Evolutionary conservation across 129 eudicot genomes (phyloP).

Genomic region (Flaveria brownii): DNA sequence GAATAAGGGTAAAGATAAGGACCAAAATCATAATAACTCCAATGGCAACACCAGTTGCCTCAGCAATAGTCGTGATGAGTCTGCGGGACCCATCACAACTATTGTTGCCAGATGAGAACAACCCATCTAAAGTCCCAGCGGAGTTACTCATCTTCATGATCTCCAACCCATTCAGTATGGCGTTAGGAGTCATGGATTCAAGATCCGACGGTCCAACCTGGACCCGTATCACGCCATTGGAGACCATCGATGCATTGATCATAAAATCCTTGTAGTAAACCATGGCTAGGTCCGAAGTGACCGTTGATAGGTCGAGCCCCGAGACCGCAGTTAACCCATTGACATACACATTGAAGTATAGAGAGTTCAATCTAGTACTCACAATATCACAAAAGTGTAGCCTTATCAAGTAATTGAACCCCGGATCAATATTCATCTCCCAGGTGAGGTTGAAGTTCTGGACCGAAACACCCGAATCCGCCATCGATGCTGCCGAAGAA

Average conservation of each 20-base stretch:
- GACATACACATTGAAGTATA: constrained; percentile 84
- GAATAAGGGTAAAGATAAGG: constrained; percentile 37
- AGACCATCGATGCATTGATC: constrained; percentile 55
- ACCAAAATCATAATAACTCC: constrained; percentile 44
- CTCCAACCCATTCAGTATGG: constrained; percentile 88
- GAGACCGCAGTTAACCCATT: constrained; percentile 57
- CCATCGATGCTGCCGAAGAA: constrained; percentile 79
- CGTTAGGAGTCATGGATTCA: constrained; percentile 53
- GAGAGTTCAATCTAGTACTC: constrained; percentile 57
- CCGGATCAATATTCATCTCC: constrained; percentile 72
- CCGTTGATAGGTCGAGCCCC: constrained; percentile 71
- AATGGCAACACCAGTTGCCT: constrained; percentile 48
- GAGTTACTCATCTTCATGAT: constrained; percentile 85
- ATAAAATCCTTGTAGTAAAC: constrained; percentile 85
- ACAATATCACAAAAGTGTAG: constrained; percentile 92
- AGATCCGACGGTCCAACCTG: constrained; percentile 75
- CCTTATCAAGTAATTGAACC: constrained; percentile 69
- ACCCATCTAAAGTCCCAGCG: constrained; percentile 71
- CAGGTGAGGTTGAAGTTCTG: constrained; percentile 82
- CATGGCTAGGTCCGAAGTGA: constrained; percentile 60
- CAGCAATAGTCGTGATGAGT: constrained; percentile 39
- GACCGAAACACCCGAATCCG: constrained; percentile 53
- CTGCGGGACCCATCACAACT: constrained; percentile 29
- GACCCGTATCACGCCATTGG: constrained; percentile 56
- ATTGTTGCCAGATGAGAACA: constrained; percentile 54